These are phyloP conservation scores for Hypoxylon rubiginosum DNA, from an alignment of 2,329 filamentous ascomycete species.

Conservation along the genomic window DNA sequence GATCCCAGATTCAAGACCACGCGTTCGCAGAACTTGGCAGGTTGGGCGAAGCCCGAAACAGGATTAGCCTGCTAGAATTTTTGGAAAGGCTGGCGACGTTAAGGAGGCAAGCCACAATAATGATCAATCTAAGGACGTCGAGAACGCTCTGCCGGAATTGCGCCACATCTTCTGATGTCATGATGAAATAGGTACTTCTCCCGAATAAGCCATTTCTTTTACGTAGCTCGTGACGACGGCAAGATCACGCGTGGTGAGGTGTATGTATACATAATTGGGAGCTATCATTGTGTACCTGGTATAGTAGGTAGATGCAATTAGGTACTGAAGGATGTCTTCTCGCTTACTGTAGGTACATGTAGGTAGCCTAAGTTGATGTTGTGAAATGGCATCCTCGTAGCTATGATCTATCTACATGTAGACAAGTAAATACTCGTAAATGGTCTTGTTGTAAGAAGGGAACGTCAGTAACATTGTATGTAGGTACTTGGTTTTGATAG, in stretches of 20 bases:
- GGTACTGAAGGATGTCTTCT: not conserved
- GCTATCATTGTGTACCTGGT: not conserved
- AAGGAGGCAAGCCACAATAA: constrained; percentile 38
- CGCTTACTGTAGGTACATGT: not conserved
- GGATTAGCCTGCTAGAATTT: constrained; percentile 16
- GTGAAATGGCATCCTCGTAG: not conserved
- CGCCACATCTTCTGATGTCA: constrained; percentile 42
- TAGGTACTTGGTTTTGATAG: not conserved
- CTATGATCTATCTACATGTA: not conserved
- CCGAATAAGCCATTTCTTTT: constrained; percentile 19
- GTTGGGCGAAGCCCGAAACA: constrained; percentile 4
- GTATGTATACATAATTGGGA: not conserved
- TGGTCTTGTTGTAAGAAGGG: not conserved
- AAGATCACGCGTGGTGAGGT: constrained; percentile 25
- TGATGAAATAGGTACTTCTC: not conserved
- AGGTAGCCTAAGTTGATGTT: not conserved
- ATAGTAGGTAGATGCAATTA: not conserved
- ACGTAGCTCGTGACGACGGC: constrained; percentile 12
- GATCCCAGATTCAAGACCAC: constrained; percentile 8
- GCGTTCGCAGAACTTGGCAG: constrained; percentile 32
- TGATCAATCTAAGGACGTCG: not conserved
- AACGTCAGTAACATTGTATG: not conserved
- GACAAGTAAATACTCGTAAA: not conserved
- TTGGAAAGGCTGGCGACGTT: constrained; percentile 9
- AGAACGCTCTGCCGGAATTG: constrained; percentile 13